Conservation (phyloP, 2,329 filamentous ascomycete species). For the Parastagonospora avenae region DNA sequence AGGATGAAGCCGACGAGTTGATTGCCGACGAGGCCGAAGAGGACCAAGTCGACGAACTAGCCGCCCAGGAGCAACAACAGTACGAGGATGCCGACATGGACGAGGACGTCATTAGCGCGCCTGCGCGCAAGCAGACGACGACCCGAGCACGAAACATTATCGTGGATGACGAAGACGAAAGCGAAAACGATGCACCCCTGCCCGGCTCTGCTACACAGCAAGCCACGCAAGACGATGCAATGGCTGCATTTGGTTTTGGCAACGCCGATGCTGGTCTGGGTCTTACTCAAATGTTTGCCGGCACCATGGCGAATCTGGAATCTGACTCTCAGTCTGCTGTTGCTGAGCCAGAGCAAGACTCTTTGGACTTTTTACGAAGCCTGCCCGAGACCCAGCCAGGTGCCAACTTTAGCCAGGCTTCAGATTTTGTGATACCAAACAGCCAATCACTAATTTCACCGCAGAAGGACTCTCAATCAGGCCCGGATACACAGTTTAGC, state of each 20-base stretch:
- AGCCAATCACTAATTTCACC: conserved; percentile 54
- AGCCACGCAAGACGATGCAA: conserved; percentile 35
- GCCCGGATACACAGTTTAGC: conserved; percentile 28
- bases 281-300: conserved; percentile 87
- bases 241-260: conserved; percentile 49
- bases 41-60: conserved; percentile 35
- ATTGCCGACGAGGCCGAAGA: conserved; percentile 21
- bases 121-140: conserved; percentile 56
- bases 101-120: conserved; percentile 52
- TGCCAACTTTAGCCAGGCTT: conserved; percentile 63
- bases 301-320: conserved; percentile 75
- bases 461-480: conserved; percentile 27
- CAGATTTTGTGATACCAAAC: conserved; percentile 62
- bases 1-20: conserved; percentile 33
- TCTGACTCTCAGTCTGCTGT: conserved; percentile 43
- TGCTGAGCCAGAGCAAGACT: conserved; percentile 52
- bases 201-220: conserved; percentile 26
- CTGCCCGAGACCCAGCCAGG: conserved; percentile 63
- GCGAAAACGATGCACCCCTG: conserved; percentile 23
- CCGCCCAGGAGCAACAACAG: conserved; percentile 14
- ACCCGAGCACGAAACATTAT: conserved; percentile 59
- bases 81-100: conserved; percentile 50
- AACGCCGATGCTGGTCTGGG: conserved; percentile 60
- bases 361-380: conserved; percentile 56
- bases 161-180: conserved; percentile 66